Evolutionary conservation across 2,329 filamentous ascomycete species (phyloP).

Genomic region (Cercospora janseana): DNA sequence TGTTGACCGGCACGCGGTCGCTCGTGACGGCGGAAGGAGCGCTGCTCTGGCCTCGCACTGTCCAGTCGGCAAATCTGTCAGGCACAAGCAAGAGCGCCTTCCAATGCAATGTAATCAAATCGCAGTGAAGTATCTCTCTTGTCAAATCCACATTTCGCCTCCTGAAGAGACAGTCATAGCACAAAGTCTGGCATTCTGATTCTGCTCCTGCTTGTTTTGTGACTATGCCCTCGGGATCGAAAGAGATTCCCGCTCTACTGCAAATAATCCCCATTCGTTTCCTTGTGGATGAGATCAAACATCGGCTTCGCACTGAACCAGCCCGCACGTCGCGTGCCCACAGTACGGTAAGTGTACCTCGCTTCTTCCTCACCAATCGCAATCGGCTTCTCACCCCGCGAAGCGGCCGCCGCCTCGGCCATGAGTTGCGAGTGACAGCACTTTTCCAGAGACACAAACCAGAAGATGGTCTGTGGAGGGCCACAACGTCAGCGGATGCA

Average conservation of each 20-base stretch:
- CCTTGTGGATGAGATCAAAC: conserved; percentile 67
- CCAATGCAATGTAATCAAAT: no score
- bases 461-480: conserved; percentile 31
- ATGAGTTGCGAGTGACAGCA: conserved; percentile 47
- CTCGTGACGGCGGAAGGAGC: no score
- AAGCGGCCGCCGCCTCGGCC: conserved; percentile 60
- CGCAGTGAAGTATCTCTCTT: not conserved
- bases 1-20: no score
- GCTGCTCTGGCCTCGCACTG: no score
- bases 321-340: conserved; percentile 61
- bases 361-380: conserved; percentile 69
- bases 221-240: no score
- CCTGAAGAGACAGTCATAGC: not conserved
- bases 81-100: no score
- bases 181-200: not conserved
- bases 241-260: conserved; percentile 30
- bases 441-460: conserved; percentile 45
- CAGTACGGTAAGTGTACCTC: conserved; percentile 62
- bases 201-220: not conserved
- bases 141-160: not conserved
- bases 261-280: conserved; percentile 58
- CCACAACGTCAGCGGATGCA: conserved; percentile 1
- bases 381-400: conserved; percentile 62
- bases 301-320: conserved; percentile 70
- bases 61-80: no score